Base-by-base conservation (phyloP, 208 protist genomes). In the Hexamita inflata region DNA sequence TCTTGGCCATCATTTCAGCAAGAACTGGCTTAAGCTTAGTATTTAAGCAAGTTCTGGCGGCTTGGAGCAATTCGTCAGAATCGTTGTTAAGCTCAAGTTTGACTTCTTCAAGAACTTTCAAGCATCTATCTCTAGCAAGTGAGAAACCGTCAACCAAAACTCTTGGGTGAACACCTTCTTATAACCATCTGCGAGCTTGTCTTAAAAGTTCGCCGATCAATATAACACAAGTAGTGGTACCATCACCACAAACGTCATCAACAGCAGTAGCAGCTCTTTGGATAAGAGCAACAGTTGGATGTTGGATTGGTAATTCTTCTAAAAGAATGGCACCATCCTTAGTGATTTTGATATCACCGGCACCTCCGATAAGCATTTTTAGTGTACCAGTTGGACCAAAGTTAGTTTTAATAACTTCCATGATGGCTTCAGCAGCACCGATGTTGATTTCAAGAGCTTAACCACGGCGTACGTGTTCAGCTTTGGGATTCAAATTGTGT, bases 221-320 rank as follows among this genome's bases (percentile, higher is more conserved):
- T n/a, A 99, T 89, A 29, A 99, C 92, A 29, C 90, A 94, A 59
- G 90, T 91, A 2, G 96, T 99, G 64, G 94, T 98, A 45, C 97
- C 97, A 86, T 99, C 97, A 53, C 96, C 96, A 35, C 94, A 95
- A 39, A 98, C 95, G 80, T 99, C 94, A 84, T 99, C 96, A 81
- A 94, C 93, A n/a, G 97, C 95, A 0, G 95, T 98, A 24, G 96
- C 94, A 35, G 95, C 93, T 40, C 95, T 89, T 11, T 95, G 95
- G 82, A 99, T 99, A 7, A 99, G 84, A 4, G 88, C 84, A 24
- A 96, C 96, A 30, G 96, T 99, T 34, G 97, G 96, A 82, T 98
- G 94, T 81, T 98, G 92, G 81, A 99, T 99, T 85, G 98, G 96
- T 94, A 99, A 98, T 82, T 99, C 94, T 53, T 95, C 88, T 15